Evolutionary conservation across 148 eudicot genomes (phyloP).

Genomic region (Rhododendron molle): DNA sequence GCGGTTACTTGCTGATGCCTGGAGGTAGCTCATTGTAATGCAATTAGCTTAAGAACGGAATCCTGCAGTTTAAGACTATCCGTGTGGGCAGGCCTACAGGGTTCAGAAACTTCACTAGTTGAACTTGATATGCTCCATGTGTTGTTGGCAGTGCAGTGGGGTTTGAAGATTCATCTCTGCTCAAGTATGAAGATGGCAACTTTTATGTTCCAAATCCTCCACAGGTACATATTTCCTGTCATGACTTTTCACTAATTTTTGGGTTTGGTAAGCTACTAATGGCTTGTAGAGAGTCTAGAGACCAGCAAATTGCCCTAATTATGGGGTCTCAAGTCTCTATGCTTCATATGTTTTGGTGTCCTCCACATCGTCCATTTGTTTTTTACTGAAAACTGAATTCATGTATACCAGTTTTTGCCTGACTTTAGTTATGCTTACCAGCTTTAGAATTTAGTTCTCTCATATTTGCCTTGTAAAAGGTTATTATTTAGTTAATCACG

Average conservation of each 20-base stretch:
- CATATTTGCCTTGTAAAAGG: neutral
- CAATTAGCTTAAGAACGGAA: constrained; percentile 62
- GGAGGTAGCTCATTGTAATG: constrained; percentile 60
- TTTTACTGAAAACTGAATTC: neutral
- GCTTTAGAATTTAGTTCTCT: neutral
- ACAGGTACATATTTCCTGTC: constrained; percentile 19
- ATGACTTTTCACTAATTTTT: neutral
- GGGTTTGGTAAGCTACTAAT: neutral
- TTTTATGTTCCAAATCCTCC: constrained; percentile 61
- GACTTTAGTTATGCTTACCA: neutral
- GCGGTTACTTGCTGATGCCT: constrained; percentile 75
- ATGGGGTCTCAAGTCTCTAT: neutral
- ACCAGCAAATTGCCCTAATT: neutral
- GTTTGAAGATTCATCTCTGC: constrained; percentile 66
- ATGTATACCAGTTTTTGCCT: too few relatives aligned
- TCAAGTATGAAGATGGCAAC: constrained; percentile 74
- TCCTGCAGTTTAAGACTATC: constrained; percentile 73
- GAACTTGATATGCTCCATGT: constrained; percentile 70
- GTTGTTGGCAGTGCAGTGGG: constrained; percentile 62
- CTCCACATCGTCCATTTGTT: too few relatives aligned
- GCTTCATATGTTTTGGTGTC: neutral
- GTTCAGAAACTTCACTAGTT: constrained; percentile 52
- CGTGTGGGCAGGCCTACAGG: constrained; percentile 60
- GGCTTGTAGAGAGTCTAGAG: neutral
- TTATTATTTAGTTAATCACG: neutral